Conservation (phyloP, 306 rosid genomes). For the Gleditsia sinensis region DNA sequence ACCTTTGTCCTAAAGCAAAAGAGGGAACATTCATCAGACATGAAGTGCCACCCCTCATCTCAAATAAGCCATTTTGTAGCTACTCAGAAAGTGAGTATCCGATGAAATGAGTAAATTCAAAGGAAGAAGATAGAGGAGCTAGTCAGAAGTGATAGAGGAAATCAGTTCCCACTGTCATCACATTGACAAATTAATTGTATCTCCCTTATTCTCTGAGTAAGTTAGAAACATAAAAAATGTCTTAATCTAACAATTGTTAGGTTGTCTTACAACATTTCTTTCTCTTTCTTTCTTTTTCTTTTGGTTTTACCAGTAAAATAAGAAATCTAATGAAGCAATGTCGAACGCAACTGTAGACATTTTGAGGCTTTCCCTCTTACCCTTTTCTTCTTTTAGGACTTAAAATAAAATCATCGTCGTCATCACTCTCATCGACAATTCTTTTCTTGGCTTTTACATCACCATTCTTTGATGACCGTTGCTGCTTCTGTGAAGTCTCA, state of each 20-base stretch:
- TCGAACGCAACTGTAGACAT: slow-evolving; percentile 15
- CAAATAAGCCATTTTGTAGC: background rate
- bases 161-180: no score
- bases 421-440: slow-evolving; percentile 50
- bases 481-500: slow-evolving; percentile 69
- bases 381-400: slow-evolving; percentile 78
- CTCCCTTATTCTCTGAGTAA: slow-evolving; percentile 36
- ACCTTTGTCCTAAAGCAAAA: background rate
- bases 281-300: background rate
- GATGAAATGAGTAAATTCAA: background rate
- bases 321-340: slow-evolving; percentile 25
- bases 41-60: background rate
- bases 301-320: slow-evolving; percentile 35
- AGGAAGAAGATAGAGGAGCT: no score
- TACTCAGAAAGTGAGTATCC: no score
- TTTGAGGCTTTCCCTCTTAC: slow-evolving; percentile 40
- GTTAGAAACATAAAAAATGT: slow-evolving; percentile 54
- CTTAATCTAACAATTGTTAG: slow-evolving; percentile 43
- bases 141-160: no score
- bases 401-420: slow-evolving; percentile 51
- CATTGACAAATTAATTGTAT: no score
- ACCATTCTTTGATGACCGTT: slow-evolving; percentile 68
- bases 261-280: slow-evolving; percentile 29
- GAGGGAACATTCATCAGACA: background rate
- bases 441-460: slow-evolving; percentile 67